These are phyloP conservation scores for Escovopsis sp. DNA, from an alignment of 2,329 filamentous ascomycete species.

Conservation along the genomic window DNA sequence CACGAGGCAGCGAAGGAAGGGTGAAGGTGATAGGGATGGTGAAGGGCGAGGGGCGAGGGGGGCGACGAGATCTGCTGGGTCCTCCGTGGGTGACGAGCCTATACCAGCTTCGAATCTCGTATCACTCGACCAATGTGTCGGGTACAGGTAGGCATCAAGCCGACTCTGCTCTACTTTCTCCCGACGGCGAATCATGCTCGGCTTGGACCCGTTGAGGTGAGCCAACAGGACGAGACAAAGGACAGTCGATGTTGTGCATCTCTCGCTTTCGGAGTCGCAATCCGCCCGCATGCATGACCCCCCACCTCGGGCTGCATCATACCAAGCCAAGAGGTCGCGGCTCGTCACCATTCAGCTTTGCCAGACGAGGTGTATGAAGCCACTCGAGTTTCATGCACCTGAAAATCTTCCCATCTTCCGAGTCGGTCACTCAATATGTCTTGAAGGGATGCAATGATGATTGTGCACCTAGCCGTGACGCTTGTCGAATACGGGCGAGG, in stretches of 20 bases:
- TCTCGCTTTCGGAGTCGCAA: conserved; percentile 3
- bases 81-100: no score
- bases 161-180: background rate
- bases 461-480: background rate
- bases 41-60: background rate
- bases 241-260: conserved; percentile 2
- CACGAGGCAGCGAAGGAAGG: conserved; percentile 1
- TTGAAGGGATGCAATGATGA: background rate
- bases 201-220: background rate
- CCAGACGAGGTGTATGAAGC: background rate
- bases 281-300: conserved; percentile 6
- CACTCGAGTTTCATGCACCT: background rate
- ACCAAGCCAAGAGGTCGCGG: background rate
- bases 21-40: no score
- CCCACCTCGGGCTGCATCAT: background rate
- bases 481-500: background rate
- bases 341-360: background rate
- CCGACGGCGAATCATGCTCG: background rate
- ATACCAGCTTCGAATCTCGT: conserved; percentile 3
- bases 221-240: background rate
- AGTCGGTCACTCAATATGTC: no score
- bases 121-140: conserved; percentile 6
- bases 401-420: no score
- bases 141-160: conserved; percentile 2
- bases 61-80: conserved; percentile 6